Conservation (phyloP, 1,284 basidiomycete species). For the Erythrobasidium hasegawianum region DNA sequence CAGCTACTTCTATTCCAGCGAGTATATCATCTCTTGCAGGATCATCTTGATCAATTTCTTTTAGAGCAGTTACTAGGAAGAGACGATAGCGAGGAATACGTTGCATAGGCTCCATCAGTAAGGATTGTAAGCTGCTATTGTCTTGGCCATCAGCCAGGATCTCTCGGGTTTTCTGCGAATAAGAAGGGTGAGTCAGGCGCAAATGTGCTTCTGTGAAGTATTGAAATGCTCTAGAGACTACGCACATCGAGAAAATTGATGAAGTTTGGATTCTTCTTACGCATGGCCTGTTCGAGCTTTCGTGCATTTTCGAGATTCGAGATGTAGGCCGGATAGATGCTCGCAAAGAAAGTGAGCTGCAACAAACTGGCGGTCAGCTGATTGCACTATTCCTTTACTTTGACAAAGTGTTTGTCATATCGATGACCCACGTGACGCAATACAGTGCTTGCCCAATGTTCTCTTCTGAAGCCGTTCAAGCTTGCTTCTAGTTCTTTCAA, state of each 20-base stretch:
- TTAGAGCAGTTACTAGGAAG: conserved; percentile 80
- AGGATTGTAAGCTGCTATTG: conserved; percentile 70
- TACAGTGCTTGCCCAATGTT: conserved; percentile 67
- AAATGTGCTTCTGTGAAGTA: too few relatives aligned
- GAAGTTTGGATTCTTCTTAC: conserved; percentile 23
- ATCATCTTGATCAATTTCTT: conserved; percentile 72
- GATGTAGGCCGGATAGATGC: conserved; percentile 29
- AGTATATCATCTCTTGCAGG: conserved; percentile 72
- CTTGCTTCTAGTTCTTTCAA: conserved; percentile 70
- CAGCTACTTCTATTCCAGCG: conserved; percentile 83
- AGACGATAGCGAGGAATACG: conserved; percentile 93
- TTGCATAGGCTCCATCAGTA: conserved; percentile 98
- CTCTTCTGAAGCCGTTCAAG: conserved; percentile 52
- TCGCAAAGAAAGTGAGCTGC: conserved; percentile 23
- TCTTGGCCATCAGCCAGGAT: conserved; percentile 13
- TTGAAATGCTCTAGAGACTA: too few relatives aligned
- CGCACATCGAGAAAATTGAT: conserved; percentile 27
- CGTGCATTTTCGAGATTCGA: conserved; percentile 25
- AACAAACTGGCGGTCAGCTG: too few relatives aligned
- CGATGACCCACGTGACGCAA: conserved; percentile 67
- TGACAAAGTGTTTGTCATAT: too few relatives aligned
- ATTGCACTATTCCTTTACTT: too few relatives aligned
- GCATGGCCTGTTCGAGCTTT: conserved; percentile 21
- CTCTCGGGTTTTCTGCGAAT: conserved; percentile 11
- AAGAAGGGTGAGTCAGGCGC: too few relatives aligned